Conservation (phyloP, 768 basidiomycete genomes). For the Termitomyces sp. region DNA sequence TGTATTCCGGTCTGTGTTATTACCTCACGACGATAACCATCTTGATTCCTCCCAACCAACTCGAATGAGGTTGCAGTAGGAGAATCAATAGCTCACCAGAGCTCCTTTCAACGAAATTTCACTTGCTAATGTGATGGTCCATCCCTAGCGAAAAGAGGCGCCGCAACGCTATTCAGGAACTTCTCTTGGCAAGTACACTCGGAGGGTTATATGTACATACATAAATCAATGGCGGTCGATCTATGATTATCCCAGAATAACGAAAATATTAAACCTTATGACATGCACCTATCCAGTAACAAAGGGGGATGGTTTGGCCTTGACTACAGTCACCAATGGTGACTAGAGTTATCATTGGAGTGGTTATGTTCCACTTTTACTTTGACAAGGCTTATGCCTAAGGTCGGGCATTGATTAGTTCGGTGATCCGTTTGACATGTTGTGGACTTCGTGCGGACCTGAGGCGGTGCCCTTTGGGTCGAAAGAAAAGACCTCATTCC, state of each 20-base stretch:
- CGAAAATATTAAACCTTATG: background rate
- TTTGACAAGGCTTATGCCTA: background rate
- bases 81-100: background rate
- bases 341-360: background rate
- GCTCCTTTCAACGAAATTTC: background rate
- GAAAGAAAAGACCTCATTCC: background rate
- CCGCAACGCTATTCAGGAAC: background rate
- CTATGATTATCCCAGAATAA: background rate
- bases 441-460: background rate
- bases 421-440: background rate
- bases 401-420: background rate
- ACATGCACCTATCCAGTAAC: background rate
- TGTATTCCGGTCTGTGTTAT: background rate
- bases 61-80: background rate
- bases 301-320: background rate
- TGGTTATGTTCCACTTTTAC: background rate
- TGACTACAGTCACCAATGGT: background rate
- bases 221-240: background rate
- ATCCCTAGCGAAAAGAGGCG: background rate
- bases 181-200: background rate
- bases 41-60: background rate
- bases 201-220: too few species aligned
- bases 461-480: background rate
- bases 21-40: background rate
- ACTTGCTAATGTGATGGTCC: too few species aligned